Evolutionary conservation across 2,329 filamentous ascomycete species (phyloP), one percentile per base, ranked within the genome.

Genomic region (Tolypocladium guangdongense): DNA sequence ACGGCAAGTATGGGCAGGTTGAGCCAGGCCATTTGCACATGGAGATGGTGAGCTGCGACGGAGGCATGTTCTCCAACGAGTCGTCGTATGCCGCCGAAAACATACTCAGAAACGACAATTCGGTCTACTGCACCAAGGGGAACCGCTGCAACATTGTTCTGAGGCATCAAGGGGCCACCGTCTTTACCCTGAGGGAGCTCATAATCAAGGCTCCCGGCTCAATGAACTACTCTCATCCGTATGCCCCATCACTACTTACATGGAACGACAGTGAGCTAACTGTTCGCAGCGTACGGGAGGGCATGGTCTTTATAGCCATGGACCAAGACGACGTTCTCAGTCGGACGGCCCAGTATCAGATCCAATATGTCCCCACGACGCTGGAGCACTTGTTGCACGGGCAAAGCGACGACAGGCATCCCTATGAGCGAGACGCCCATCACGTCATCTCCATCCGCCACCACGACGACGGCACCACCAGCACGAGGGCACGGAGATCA

Each of bases 251-350:
- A 24, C 53, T 57, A 52, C 54, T 54, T 57, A 48, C 43, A 20
- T 14, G 10, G 4, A 2, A 33, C 16, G 10, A 20, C 24, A 12
- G 10, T 20, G 11, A 2, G 43, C 27, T 47, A 14, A 47, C 18
- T 33, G 18, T 7, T 47, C 27, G 54, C 65, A 92, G 88, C 52
- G 85, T 96, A 52, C 86, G 92, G 69, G 88, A 95, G 77, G 92
- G 93, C 46, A 86, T 96, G 78, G 81, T 97, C 1, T 96, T 96
- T 64, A 79, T 97, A 32, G 82, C 88, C 47, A 96, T 96, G 91
- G 80, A 83, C 41, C 81, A 84, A 38, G 84, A 95, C 59, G 85
- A 93, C 56, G 73, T 93, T 1, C 71, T 93, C 45, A 80, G 76
- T 22, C 79, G 85, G 54, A 93, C 89, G 12, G 80, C 86, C 7